A percentile compares a stretch with the other conserved stretches of the same genome.
phyloP scores from a whole-genome alignment of 768 basidiomycete genomes.

The Suillus lakei region DNA sequence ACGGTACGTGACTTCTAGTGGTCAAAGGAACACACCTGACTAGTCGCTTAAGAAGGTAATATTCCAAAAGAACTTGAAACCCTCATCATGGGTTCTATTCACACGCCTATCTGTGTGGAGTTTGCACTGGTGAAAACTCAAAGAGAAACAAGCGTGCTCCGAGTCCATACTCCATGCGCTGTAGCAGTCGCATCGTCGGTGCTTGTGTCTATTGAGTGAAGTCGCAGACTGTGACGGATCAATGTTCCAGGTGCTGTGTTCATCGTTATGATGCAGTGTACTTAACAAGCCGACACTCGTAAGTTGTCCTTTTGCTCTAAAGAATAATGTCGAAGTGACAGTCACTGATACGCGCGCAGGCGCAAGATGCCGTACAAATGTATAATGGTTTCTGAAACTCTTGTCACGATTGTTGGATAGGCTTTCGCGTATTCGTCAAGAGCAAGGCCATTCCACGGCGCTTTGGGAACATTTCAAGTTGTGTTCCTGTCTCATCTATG shows the following conservation, averaged over 20 bases:
- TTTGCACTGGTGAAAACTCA: not conserved
- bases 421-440: not conserved
- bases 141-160: not conserved
- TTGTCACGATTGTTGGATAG: not conserved
- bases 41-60: constrained; percentile 1
- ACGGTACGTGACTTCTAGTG: not conserved
- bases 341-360: not conserved
- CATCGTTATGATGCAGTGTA: not conserved
- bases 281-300: not conserved
- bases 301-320: not conserved
- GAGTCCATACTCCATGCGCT: not conserved
- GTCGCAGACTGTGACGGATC: no score
- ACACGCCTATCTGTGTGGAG: not conserved
- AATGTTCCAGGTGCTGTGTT: no score
- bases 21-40: not conserved
- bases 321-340: not conserved
- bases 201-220: no score
- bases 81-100: not conserved
- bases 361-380: not conserved
- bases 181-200: not conserved
- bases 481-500: not conserved
- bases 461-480: not conserved
- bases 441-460: not conserved
- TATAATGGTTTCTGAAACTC: not conserved
- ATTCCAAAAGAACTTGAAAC: not conserved